Base-by-base conservation (phyloP, 1,284 basidiomycete genomes). In the Cronartium ribicola region DNA sequence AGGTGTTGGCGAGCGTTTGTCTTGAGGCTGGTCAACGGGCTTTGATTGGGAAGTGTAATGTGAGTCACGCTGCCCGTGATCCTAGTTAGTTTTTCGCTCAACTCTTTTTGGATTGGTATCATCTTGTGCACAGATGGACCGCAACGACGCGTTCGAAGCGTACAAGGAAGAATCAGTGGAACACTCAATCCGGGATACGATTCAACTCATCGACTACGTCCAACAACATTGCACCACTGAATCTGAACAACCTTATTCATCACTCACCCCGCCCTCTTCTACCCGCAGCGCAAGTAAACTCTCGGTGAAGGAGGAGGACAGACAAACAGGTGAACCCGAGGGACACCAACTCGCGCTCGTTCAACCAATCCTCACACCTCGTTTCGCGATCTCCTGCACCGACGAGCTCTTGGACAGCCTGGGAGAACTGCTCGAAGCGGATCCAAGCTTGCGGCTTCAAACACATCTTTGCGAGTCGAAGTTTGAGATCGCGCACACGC, bases 351-450 rank as follows among this genome's bases (percentile, higher is more conserved):
- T 72, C 40, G 79, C 83, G 6, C 86, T 94, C 17, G 90, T 98
- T 5, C 89, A 90, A 75, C 94, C 94, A 0, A 88, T 95, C 79
- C 83, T 98, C 60, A 98, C 95, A 0, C 95, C 95, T 20, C 89
- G 94, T 20, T 98, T 98, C 81, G 94, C 95, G 39, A 90, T 98
- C 76, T 88, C 90, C n/a, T 95, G 92, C 82, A 88, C 92, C 0
- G 81, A 85, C 13, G 84, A 86, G n/a, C 87, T 96, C 46, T 85
- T 98, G 62, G 70, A 79, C 0, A 82, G 83, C 6, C 85, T 98
- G 8, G 88, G 89, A 14, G 79, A 84, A 2, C 83, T 94, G 55
- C 77, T 81, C 6, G 78, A 78, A 13, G 75, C 76, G 57, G 79
- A 80, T 69, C 77, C 76, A 17, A 41, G 59, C 17, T 84, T 98